Conservation (phyloP, 2,329 filamentous ascomycete species). For the Claviceps sp. region DNA sequence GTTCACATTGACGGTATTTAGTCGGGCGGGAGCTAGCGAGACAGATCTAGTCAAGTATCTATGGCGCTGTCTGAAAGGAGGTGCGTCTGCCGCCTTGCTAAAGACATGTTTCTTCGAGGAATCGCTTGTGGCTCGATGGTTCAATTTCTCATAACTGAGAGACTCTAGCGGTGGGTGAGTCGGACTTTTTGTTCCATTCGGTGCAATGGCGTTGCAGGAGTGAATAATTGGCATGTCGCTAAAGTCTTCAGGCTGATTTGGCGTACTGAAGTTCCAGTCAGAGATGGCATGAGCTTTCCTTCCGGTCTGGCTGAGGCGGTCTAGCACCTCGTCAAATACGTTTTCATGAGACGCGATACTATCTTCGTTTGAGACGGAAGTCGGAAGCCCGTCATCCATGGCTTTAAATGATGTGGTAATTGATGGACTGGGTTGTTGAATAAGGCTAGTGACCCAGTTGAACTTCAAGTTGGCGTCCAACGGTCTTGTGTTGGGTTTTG, state of each 20-base stretch:
- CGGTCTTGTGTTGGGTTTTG: neutral
- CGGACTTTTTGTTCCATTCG: conserved; percentile 3
- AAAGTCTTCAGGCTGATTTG: neutral
- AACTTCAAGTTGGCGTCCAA: neutral
- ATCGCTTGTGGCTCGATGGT: neutral
- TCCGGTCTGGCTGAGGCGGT: neutral
- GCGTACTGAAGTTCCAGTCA: neutral
- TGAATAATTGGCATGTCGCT: conserved; percentile 9
- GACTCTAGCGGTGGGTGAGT: conserved; percentile 16
- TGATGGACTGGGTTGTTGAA: conserved; percentile 11
- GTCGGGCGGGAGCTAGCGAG: neutral
- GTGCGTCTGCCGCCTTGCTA: neutral
- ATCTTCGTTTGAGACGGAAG: neutral
- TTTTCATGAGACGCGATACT: neutral
- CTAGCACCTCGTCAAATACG: conserved; percentile 5
- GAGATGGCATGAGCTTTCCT: neutral
- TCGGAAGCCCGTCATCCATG: conserved; percentile 3
- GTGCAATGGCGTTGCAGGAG: conserved; percentile 13
- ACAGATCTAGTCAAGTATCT: conserved; percentile 5
- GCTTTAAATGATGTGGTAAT: conserved; percentile 13
- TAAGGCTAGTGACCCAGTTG: neutral
- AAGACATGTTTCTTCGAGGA: neutral
- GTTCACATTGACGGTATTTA: neutral
- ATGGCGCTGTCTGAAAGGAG: neutral
- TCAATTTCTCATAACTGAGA: conserved; percentile 7